phyloP scores from a whole-genome alignment of 1,284 basidiomycete genomes.

The Trichosporon faecale region DNA sequence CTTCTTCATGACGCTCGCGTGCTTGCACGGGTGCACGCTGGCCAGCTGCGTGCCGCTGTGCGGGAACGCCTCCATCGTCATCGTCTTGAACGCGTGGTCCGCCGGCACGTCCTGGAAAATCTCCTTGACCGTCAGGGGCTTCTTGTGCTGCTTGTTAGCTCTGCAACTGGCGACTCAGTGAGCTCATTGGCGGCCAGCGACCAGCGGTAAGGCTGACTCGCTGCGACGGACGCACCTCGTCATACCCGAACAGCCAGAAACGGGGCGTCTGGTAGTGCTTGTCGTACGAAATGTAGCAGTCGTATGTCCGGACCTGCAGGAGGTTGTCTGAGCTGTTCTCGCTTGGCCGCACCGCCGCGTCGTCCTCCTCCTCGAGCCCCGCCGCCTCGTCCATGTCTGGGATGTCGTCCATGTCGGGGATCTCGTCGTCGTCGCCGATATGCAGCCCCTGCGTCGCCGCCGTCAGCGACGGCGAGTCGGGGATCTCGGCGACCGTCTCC shows the following conservation, averaged over 20 bases:
- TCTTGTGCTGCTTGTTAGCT: slow-evolving; percentile 61
- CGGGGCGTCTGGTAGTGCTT: slow-evolving; percentile 97
- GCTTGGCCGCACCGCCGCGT: slow-evolving; percentile 53
- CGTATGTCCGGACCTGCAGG: slow-evolving; percentile 93
- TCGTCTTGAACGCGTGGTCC: slow-evolving; percentile 97
- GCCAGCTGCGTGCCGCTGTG: slow-evolving; percentile 81
- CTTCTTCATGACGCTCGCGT: slow-evolving; percentile 99
- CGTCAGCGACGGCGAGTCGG: slow-evolving; percentile 38
- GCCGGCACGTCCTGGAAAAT: slow-evolving; percentile 97
- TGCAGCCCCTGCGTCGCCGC: slow-evolving; percentile 52
- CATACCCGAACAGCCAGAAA: slow-evolving; percentile 91
- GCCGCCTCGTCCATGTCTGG: slow-evolving; percentile 82
- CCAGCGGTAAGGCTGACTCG: neutral
- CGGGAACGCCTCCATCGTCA: slow-evolving; percentile 97
- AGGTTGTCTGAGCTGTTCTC: slow-evolving; percentile 60
- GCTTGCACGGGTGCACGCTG: slow-evolving; percentile 96
- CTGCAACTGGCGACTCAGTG: no score
- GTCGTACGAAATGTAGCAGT: slow-evolving; percentile 98
- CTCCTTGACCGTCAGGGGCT: slow-evolving; percentile 77
- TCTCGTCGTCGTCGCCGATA: slow-evolving; percentile 56
- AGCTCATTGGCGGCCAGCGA: no score
- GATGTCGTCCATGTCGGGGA: slow-evolving; percentile 82
- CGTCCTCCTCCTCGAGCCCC: slow-evolving; percentile 69
- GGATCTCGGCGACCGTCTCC: slow-evolving; percentile 47
- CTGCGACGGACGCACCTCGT: slow-evolving; percentile 56